Base-by-base conservation (phyloP, 2,329 filamentous ascomycete species). In the Ramichloridium luteum region DNA sequence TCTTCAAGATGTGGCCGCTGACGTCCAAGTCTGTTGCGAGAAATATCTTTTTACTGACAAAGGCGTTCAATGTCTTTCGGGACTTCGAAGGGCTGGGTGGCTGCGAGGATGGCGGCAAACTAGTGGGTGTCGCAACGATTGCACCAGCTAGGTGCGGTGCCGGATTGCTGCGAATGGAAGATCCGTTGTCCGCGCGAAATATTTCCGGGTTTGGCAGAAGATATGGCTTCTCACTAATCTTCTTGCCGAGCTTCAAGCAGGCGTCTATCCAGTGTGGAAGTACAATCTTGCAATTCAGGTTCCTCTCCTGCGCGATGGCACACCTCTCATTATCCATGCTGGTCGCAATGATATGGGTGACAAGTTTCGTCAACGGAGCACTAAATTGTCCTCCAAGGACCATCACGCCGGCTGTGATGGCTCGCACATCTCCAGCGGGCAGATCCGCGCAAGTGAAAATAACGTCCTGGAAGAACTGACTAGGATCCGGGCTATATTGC, bases 251-350 rank as follows among this genome's bases (percentile, higher is more conserved):
- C 57, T 82, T 90, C 45, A 98, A 72, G 58, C 90, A 98, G 54
- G 94, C 88, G 47, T 96, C 88, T 51, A 98, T 94, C 85, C 90
- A 96, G 53, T 96, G 90, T 22, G 90, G 90, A 31, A 98, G 65
- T 12, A 98, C 82, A 37, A 94, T 79, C 57, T 84, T 86, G 56
- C 74, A 74, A 33, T 74, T 74, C 32, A 82, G 64, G 2, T 69
- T 70, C 55, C 77, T 92, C 6, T 68, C 61, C 26, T 64, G 43
- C 1, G 77, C 79, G 32, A 72, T 53, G 38, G 68, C 51, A 39
- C 78, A 80, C 53, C 85, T 84, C 3, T 75, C 70, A 34, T 86
- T 72, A 18, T 86, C 77, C 54, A 80, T 66, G 4, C 73, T 74
- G 38, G 93, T 62, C 4, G 88, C 82, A 38, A 93, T 88, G 33